Evolutionary conservation across 2,329 filamentous ascomycete genomes (phyloP).

Genomic region (Ilyonectria destructans): DNA sequence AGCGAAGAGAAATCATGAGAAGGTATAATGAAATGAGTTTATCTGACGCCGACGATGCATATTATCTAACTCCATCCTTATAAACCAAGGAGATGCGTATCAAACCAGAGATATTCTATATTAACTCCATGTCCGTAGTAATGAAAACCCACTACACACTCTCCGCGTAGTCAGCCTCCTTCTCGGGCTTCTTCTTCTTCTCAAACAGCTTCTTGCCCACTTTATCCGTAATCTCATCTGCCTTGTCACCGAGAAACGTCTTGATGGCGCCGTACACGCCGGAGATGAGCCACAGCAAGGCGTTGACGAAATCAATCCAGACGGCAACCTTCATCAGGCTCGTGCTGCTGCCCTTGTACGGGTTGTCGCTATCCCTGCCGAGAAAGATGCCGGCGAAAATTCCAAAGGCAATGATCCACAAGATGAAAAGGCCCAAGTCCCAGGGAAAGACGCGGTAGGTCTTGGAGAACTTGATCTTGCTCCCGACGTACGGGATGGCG

Average conservation of each 20-base stretch:
- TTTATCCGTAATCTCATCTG: constrained; percentile 57
- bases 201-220: constrained; percentile 58
- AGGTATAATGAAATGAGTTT: no score
- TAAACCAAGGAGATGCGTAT: no score
- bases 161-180: constrained; percentile 50
- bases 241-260: constrained; percentile 60
- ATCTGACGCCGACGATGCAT: no score
- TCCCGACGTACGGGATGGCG: constrained; percentile 53
- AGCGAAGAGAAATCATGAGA: no score
- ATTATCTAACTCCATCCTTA: no score
- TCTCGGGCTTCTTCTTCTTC: constrained; percentile 50
- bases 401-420: constrained; percentile 80
- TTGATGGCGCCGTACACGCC: constrained; percentile 60
- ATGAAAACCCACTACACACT: constrained; percentile 46
- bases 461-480: constrained; percentile 54
- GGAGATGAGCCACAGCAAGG: constrained; percentile 75
- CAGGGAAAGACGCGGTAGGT: constrained; percentile 63
- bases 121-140: no score
- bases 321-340: constrained; percentile 78
- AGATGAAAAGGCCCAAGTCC: constrained; percentile 61
- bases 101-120: no score
- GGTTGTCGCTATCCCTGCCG: constrained; percentile 67
- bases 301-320: constrained; percentile 80
- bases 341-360: constrained; percentile 62
- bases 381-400: constrained; percentile 83